These are phyloP conservation scores for Rhodotorula mucilaginosa DNA, from an alignment of 1,284 basidiomycete genomes.

Conservation along the genomic window DNA sequence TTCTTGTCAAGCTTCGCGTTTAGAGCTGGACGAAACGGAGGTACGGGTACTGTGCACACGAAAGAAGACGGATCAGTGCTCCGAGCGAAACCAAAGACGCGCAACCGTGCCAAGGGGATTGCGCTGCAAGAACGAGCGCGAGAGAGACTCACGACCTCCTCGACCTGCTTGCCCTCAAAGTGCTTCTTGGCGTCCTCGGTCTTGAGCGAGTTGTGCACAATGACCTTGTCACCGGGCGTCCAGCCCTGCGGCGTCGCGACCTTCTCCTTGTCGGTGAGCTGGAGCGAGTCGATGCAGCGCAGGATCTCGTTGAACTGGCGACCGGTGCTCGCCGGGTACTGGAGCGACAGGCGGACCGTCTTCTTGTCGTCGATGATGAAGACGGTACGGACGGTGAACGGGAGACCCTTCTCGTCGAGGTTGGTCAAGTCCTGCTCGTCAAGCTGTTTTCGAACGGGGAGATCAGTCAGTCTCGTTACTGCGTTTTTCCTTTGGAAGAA, in stretches of 20 bases:
- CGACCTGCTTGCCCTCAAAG: constrained; percentile 62
- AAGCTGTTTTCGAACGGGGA: not conserved
- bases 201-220: constrained; percentile 63
- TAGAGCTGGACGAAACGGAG: constrained; percentile 36
- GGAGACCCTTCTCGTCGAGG: constrained; percentile 67
- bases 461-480: not conserved
- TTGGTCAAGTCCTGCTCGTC: constrained; percentile 76
- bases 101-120: too few relatives aligned
- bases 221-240: constrained; percentile 77
- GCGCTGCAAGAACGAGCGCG: too few relatives aligned
- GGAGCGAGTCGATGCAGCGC: constrained; percentile 79
- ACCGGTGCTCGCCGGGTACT: constrained; percentile 69
- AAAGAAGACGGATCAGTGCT: constrained; percentile 30
- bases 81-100: not conserved
- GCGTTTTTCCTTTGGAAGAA: not conserved
- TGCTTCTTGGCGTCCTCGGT: constrained; percentile 84
- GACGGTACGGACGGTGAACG: constrained; percentile 9
- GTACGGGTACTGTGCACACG: constrained; percentile 8
- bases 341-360: constrained; percentile 67
- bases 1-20: not conserved
- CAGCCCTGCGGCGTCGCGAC: constrained; percentile 54
- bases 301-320: constrained; percentile 52
- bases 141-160: constrained; percentile 43
- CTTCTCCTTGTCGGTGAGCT: constrained; percentile 84
- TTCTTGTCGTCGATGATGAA: constrained; percentile 80